A percentile compares a stretch with the other conserved stretches of the same genome.
Evolutionary conservation across 2,329 filamentous ascomycete genomes (phyloP).

Genomic region (Aurifilum marmelostoma): DNA sequence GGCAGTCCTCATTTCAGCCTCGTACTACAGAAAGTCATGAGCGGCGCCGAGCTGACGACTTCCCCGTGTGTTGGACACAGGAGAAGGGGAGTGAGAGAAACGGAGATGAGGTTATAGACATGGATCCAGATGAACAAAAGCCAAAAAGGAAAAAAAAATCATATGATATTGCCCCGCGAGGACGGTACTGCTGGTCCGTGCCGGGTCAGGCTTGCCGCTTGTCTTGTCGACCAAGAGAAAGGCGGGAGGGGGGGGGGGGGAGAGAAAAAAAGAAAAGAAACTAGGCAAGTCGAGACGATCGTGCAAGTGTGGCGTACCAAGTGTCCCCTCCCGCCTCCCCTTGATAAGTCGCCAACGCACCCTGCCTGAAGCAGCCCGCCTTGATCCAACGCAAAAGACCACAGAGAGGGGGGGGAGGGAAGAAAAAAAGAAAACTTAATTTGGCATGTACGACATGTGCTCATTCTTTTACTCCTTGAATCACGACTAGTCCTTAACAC

Average conservation of each 20-base stretch:
- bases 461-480: neutral
- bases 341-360: neutral
- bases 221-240: neutral
- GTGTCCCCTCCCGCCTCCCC: neutral
- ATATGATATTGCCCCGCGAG: neutral
- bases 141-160: neutral
- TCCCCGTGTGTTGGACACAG: neutral
- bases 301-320: neutral
- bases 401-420: too few species aligned
- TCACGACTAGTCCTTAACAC: neutral
- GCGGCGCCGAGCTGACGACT: constrained; percentile 21
- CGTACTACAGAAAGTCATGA: neutral
- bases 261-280: neutral
- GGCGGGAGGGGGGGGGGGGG: too few species aligned
- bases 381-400: neutral
- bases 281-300: neutral
- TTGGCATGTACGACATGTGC: constrained; percentile 6
- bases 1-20: neutral
- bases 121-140: neutral
- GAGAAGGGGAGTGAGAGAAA: neutral
- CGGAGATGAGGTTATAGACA: neutral
- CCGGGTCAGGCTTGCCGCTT: neutral
- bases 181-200: constrained; percentile 15
- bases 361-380: neutral
- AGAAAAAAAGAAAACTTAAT: neutral